Evolutionary conservation across 805 yeast genomes (phyloP), one percentile per base, ranked within the genome.

Genomic region (Schizosaccharomyces cryophilus): DNA sequence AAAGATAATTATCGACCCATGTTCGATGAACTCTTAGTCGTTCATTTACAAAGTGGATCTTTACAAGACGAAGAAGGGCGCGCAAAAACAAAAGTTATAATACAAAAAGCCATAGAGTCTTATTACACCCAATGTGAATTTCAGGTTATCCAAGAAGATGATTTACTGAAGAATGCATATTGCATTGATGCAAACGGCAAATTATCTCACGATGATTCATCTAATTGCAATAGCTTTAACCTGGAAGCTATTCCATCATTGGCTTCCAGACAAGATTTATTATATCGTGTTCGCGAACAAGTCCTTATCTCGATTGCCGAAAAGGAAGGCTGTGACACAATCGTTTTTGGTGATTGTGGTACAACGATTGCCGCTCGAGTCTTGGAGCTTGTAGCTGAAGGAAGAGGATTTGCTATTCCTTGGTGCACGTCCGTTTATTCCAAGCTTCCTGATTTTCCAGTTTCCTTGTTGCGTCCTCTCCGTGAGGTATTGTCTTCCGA

Each of bases 341-440:
- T 35, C 26, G 60, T 59, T 2, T 59, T 21, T 19, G 54, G 54
- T 19, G 61, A 59, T 13, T n/a, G 40, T 24, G 61, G 55, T 11
- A 59, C 55, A 19, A 30, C 40, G 11, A 35, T 42, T 2, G 61
- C 61, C 4, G 61, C 61, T 26, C 19, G 35, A 1, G 35, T 42
- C 21, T 74, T 90, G 42, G 76, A 94, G 0, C 71, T 85, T 61
- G 83, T 95, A 0, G 88, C 87, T 4, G 85, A 83, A 66, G 97
- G 97, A 13, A 77, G 95, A 64, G 97, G 96, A 0, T 75, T 84
- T 1, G 76, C 76, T 42, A 77, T 89, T 5, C 77, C 85, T 61
- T 26, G 61, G 61, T 38, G 24, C 42, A 30, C 58, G 13, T 19
- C 54, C 38, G 56, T 42, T 19, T 38, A 30, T 15, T 35, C 58